Base-by-base conservation (phyloP, 306 rosid genomes). In the Quercus glauca region DNA sequence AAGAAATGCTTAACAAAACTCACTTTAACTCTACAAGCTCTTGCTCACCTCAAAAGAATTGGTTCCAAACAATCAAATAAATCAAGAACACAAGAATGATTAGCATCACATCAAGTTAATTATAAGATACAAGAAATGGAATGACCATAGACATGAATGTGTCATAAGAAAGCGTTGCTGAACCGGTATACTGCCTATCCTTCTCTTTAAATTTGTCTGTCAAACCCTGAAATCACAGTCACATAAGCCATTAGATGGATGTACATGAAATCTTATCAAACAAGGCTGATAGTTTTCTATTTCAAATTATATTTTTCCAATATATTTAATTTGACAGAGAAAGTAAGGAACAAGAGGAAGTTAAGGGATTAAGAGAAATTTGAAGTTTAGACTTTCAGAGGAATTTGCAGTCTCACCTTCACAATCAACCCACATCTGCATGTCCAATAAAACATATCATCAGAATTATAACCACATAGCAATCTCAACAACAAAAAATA, bases 121-220 rank as follows among this genome's bases (percentile, higher is more conserved):
- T 87, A 69, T 91, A 91, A 13, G 97, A 83, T 78, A 88, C 91
- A 74, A 94, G 87, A 89, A 94, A 94, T 43, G 99, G 99, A 78
- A 92, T 81, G 80, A 92, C 90, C 85, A 83, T 85, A 2, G 93
- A 79, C 99, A 94, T 91, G 78, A 94, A 94, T 8, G 77, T 68
- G 4, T 94, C 90, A 45, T 94, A 91, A 31, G 83, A 53, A 29
- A 92, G 81, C 9, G 88, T 88, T 28, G 99, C 99, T 0, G 93
- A 82, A 70, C 99, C 99, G 0, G 87, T 72, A 71, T 78, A 85
- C 57, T 81, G 85, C 10, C 26, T 73, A 87, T 92, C 99, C 86
- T 91, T 94, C 90, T 88, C 95, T 83, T 92, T 94, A 60, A 94
- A 94, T 37, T 89, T 91, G 55, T 94, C 99, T 1, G 99, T 94